These are phyloP conservation scores for Scedosporium aurantiacum DNA, from an alignment of 2,329 filamentous ascomycete genomes.

Conservation along the genomic window DNA sequence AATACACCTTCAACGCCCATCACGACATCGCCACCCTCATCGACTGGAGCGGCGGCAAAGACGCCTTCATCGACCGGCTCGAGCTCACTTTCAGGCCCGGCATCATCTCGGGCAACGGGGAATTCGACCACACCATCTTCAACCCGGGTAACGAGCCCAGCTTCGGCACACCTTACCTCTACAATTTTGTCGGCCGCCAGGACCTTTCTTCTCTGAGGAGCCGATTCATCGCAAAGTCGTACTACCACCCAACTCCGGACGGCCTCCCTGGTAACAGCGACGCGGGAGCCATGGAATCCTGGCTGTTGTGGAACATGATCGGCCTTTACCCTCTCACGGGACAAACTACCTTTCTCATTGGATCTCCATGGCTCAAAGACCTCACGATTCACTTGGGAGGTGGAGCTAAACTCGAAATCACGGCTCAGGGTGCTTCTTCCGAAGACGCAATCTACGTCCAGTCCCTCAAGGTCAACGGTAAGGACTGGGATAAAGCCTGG, in stretches of 20 bases:
- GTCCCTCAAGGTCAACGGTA: conserved; percentile 53
- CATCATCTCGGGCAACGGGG: conserved; percentile 26
- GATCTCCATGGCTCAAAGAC: conserved; percentile 50
- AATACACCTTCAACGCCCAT: conserved; percentile 61
- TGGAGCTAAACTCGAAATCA: conserved; percentile 43
- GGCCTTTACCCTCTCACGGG: conserved; percentile 58
- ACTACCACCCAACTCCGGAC: conserved; percentile 41
- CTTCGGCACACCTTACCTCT: conserved; percentile 58
- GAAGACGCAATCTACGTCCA: conserved; percentile 50
- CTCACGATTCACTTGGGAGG: conserved; percentile 47
- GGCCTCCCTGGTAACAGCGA: conserved; percentile 62
- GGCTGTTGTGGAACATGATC: conserved; percentile 58
- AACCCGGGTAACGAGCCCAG: conserved; percentile 58
- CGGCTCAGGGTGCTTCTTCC: conserved; percentile 27
- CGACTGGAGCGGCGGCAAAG: conserved; percentile 39
- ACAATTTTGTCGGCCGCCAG: conserved; percentile 54
- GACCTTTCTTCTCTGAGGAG: conserved; percentile 48
- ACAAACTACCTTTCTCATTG: conserved; percentile 56
- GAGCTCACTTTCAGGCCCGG: conserved; percentile 48
- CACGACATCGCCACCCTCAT: conserved; percentile 52
- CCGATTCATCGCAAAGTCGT: conserved; percentile 45
- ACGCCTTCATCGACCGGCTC: conserved; percentile 44
- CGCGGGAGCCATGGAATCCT: conserved; percentile 62
- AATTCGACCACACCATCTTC: conserved; percentile 47
- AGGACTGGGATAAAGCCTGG: conserved; percentile 53